phyloP scores from a whole-genome alignment of 2,329 filamentous ascomycete genomes.

The Talaromyces sp. region DNA sequence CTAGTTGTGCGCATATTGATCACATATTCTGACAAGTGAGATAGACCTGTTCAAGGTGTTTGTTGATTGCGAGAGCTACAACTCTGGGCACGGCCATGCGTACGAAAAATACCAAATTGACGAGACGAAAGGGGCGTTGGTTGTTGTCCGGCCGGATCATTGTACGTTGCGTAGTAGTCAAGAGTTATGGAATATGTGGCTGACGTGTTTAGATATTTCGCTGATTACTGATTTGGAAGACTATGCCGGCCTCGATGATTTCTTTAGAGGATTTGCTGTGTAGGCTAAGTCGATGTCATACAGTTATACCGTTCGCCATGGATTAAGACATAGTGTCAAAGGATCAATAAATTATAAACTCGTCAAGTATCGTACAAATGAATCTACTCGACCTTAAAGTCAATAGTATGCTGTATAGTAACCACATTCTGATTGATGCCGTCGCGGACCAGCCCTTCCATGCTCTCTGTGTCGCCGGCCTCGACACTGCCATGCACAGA shows the following conservation, averaged over 20 bases:
- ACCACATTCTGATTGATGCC: constrained; percentile 10
- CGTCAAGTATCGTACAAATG: not conserved
- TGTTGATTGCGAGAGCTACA: constrained; percentile 6
- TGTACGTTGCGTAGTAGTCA: not conserved
- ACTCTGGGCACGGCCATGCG: constrained; percentile 6
- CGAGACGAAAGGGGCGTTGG: constrained; percentile 50
- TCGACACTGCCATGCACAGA: constrained; percentile 10
- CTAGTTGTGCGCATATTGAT: not conserved
- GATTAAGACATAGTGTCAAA: not conserved
- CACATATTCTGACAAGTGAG: not conserved
- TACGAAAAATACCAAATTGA: constrained; percentile 57
- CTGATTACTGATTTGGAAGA: constrained; percentile 1
- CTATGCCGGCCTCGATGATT: not conserved
- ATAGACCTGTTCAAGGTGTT: constrained; percentile 8
- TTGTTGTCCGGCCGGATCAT: constrained; percentile 58
- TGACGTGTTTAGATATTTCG: constrained; percentile 4
- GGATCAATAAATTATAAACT: not conserved
- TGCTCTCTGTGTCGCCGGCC: constrained; percentile 9
- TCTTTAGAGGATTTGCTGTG: not conserved
- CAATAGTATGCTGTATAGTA: constrained; percentile 6
- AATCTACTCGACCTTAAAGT: constrained; percentile 8
- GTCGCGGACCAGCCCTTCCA: constrained; percentile 9
- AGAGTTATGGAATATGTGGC: not conserved
- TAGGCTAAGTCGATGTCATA: not conserved
- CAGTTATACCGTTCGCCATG: not conserved